Evolutionary conservation across 2,329 filamentous ascomycete species (phyloP).

Genomic region (Dactylonectria estremocensis): DNA sequence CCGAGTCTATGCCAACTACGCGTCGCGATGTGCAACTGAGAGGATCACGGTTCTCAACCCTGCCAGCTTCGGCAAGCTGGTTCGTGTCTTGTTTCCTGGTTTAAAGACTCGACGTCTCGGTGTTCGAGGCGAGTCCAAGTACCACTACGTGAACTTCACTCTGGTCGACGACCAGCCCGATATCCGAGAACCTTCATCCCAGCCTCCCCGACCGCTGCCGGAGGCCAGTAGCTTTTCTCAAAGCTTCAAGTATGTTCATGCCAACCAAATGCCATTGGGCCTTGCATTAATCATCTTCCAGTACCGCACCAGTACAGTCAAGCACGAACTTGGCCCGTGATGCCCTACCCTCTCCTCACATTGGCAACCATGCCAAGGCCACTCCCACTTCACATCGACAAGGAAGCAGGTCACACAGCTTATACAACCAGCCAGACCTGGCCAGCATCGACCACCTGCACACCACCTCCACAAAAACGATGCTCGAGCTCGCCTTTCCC

Average conservation of each 20-base stretch:
- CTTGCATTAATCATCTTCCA: conserved; percentile 46
- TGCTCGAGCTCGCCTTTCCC: conserved; percentile 73
- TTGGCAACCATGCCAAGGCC: conserved; percentile 42
- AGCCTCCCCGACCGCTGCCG: conserved; percentile 64
- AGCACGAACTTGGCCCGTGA: conserved; percentile 49
- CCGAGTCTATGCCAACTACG: conserved; percentile 95
- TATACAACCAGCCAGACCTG: conserved; percentile 74
- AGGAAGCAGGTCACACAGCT: conserved; percentile 57
- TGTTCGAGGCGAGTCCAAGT: conserved; percentile 97
- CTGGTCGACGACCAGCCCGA: conserved; percentile 71
- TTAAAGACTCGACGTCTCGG: conserved; percentile 93
- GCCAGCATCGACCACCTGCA: conserved; percentile 72
- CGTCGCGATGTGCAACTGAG: conserved; percentile 91
- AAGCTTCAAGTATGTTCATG: conserved; percentile 64
- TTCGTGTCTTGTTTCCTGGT: conserved; percentile 95
- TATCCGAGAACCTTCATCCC: conserved; percentile 60
- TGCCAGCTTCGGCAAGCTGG: conserved; percentile 97
- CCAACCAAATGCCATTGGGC: neutral
- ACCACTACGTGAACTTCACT: conserved; percentile 87
- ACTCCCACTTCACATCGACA: conserved; percentile 26
- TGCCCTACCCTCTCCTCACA: conserved; percentile 50
- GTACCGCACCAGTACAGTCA: conserved; percentile 52
- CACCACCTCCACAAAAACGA: conserved; percentile 70
- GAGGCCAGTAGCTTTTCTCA: conserved; percentile 64
- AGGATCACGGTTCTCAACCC: conserved; percentile 96